phyloP scores from a whole-genome alignment of 768 basidiomycete species.

The Pulveroboletus sp. region DNA sequence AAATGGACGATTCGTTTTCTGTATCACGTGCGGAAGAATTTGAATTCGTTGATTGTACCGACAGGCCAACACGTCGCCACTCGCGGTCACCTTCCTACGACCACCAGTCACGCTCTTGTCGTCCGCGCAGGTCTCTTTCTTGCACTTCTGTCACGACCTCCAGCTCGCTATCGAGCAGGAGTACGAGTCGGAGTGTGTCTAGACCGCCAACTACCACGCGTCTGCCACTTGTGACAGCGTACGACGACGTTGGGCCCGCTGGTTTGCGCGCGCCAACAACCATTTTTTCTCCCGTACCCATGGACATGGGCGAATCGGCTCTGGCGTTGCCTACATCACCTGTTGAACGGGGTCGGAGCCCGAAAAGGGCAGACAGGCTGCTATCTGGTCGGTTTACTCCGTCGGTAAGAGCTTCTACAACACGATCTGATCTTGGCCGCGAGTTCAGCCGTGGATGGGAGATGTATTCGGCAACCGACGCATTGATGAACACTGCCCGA shows the following conservation, averaged over 20 bases:
- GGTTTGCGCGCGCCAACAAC: constrained; percentile 14
- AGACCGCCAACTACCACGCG: constrained; percentile 29
- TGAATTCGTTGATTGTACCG: constrained; percentile 22
- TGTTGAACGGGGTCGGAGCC: constrained; percentile 28
- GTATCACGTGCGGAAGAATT: constrained; percentile 26
- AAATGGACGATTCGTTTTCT: constrained; percentile 34
- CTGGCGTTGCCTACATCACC: constrained; percentile 18
- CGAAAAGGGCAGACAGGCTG: constrained; percentile 14
- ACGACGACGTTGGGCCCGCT: constrained; percentile 21
- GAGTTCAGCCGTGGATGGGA: constrained; percentile 21
- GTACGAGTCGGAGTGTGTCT: constrained; percentile 39
- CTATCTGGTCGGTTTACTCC: constrained; percentile 14
- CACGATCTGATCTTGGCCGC: constrained; percentile 19
- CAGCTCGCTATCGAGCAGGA: constrained; percentile 36
- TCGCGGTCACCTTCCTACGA: constrained; percentile 30
- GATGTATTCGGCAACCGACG: constrained; percentile 18
- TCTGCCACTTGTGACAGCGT: constrained; percentile 24
- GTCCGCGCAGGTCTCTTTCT: constrained; percentile 44
- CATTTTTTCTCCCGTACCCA: constrained; percentile 17
- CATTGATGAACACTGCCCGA: constrained; percentile 24
- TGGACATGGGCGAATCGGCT: constrained; percentile 26
- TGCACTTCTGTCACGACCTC: constrained; percentile 41
- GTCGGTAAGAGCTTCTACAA: constrained; percentile 23
- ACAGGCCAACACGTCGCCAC: constrained; percentile 15
- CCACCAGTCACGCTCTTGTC: constrained; percentile 20